Evolutionary conservation across 768 basidiomycete genomes (phyloP).

Genomic region (Podaxis sp.): DNA sequence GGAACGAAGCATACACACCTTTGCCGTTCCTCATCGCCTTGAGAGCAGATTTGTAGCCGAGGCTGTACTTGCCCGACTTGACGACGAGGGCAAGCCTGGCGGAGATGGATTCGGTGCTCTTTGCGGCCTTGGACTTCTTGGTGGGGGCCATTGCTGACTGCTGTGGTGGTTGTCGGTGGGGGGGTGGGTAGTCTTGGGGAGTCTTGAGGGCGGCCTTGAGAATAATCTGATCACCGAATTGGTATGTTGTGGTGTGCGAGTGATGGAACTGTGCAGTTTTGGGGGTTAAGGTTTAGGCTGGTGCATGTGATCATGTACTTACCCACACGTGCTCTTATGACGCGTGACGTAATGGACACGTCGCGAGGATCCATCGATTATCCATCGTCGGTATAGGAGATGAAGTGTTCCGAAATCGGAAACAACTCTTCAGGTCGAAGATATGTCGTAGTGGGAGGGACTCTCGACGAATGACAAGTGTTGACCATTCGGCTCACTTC

Average conservation of each 20-base stretch:
- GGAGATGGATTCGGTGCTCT: conserved; percentile 91
- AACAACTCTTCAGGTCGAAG: too few relatives aligned
- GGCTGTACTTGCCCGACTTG: conserved; percentile 96
- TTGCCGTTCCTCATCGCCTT: conserved; percentile 99
- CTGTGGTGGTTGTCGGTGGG: conserved; percentile 27
- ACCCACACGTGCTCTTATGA: not conserved
- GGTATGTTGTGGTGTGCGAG: conserved; percentile 3
- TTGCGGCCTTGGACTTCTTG: conserved; percentile 93
- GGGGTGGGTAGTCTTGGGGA: conserved; percentile 8
- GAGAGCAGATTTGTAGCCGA: conserved; percentile 97
- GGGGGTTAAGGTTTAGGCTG: conserved; percentile 21
- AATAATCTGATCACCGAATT: not conserved
- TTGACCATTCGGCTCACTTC: too few relatives aligned
- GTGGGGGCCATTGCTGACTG: conserved; percentile 78
- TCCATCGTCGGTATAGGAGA: not conserved
- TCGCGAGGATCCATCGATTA: not conserved
- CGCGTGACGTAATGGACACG: not conserved
- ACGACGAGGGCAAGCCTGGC: conserved; percentile 93
- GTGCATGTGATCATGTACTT: not conserved
- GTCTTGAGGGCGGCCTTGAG: conserved; percentile 17
- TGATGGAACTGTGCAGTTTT: conserved; percentile 32
- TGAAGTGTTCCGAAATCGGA: too few relatives aligned
- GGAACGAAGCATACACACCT: conserved; percentile 60
- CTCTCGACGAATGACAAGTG: too few relatives aligned
- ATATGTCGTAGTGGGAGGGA: too few relatives aligned